Conservation (phyloP, 176 grass and related monocot genomes). For the Musa itinerans region DNA sequence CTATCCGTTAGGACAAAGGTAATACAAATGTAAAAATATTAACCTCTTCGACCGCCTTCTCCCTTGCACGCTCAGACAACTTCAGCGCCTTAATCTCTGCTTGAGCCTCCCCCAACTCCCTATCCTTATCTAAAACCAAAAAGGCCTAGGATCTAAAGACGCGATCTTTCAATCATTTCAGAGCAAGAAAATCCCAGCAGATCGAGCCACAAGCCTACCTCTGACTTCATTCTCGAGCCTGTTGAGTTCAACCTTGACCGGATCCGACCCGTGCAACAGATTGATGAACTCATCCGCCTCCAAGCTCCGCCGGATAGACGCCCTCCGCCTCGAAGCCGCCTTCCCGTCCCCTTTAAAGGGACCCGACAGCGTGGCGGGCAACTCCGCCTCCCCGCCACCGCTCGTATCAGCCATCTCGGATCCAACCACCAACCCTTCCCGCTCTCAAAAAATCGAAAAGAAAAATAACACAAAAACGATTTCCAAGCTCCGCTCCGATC, state of each 20-base stretch:
- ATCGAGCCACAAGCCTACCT: slow-evolving; percentile 54
- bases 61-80: slow-evolving; percentile 24
- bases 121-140: slow-evolving; percentile 14
- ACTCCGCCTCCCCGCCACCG: background rate
- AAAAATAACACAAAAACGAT: no score
- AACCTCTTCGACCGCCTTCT: slow-evolving; percentile 22
- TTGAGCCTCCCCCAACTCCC: slow-evolving; percentile 17
- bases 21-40: background rate
- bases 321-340: slow-evolving; percentile 36
- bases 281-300: slow-evolving; percentile 76
- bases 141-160: background rate
- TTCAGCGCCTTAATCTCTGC: slow-evolving; percentile 21
- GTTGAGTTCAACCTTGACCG: slow-evolving; percentile 92
- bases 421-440: background rate
- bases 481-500: slow-evolving; percentile 6
- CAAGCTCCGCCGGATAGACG: slow-evolving; percentile 38
- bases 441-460: background rate
- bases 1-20: background rate
- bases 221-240: slow-evolving; percentile 93
- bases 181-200: background rate
- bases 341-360: slow-evolving; percentile 6
- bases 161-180: background rate
- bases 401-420: slow-evolving; percentile 11
- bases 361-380: background rate
- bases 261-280: slow-evolving; percentile 95